phyloP scores from a whole-genome alignment of 2,329 filamentous ascomycete species.

The Annulohypoxylon truncatum region DNA sequence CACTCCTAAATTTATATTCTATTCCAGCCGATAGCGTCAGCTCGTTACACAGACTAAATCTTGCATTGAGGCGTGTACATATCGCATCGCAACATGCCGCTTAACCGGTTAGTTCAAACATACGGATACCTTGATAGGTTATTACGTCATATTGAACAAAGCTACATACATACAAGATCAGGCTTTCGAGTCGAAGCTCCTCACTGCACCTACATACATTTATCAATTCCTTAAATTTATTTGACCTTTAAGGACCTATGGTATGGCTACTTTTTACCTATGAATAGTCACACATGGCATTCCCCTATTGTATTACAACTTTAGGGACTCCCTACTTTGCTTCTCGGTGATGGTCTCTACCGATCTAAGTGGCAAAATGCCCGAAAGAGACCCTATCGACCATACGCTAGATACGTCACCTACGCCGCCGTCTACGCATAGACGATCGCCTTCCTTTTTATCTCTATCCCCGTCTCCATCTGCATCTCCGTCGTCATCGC shows the following conservation, averaged over 20 bases:
- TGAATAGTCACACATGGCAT: conserved; percentile 19
- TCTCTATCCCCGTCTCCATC: conserved; percentile 17
- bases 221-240: neutral
- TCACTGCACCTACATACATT: neutral
- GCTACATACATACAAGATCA: conserved; percentile 7
- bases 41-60: conserved; percentile 3
- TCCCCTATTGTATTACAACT: neutral
- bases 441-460: conserved; percentile 19
- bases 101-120: conserved; percentile 21
- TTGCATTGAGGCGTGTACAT: neutral
- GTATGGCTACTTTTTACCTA: neutral
- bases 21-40: neutral
- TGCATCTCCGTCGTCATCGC: conserved; percentile 16
- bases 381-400: conserved; percentile 16
- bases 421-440: conserved; percentile 17
- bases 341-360: neutral
- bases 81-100: conserved; percentile 18
- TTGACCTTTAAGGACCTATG: neutral
- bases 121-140: conserved; percentile 1
- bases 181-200: conserved; percentile 10
- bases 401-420: neutral
- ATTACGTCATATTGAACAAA: conserved; percentile 38
- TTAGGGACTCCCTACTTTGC: neutral
- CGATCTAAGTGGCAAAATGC: conserved; percentile 28
- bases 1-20: neutral